Evolutionary conservation across 441 rosid species (phyloP).

Genomic region (Aquilaria agallochum): DNA sequence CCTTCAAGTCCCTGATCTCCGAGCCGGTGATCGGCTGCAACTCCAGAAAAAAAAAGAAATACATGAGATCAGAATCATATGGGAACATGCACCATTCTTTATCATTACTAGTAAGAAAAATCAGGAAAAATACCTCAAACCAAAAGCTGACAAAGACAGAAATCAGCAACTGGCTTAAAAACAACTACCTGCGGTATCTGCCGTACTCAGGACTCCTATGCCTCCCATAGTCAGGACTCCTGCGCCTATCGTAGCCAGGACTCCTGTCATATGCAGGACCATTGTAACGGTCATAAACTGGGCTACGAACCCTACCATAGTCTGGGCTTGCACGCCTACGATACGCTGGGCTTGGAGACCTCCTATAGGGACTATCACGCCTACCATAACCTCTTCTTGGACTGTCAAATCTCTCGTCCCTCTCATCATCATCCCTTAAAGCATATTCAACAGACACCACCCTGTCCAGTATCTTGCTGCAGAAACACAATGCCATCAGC

Average conservation of each 20-base stretch:
- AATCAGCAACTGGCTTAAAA: neutral
- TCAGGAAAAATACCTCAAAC: neutral
- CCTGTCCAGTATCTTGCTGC: conserved; percentile 75
- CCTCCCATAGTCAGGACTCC: conserved; percentile 41
- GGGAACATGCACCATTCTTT: too few species aligned
- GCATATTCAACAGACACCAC: conserved; percentile 94
- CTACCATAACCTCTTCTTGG: conserved; percentile 46
- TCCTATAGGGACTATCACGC: conserved; percentile 37
- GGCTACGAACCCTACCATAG: conserved; percentile 61
- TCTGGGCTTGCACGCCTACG: conserved; percentile 68
- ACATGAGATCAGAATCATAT: neutral
- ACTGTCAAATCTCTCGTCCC: conserved; percentile 50
- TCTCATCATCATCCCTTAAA: conserved; percentile 72
- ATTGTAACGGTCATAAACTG: conserved; percentile 44
- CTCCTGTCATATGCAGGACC: conserved; percentile 36
- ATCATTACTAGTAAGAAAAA: too few species aligned
- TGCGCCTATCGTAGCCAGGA: conserved; percentile 26
- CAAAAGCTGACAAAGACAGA: neutral
- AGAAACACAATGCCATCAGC: neutral
- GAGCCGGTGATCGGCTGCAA: conserved; percentile 56
- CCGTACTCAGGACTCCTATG: conserved; percentile 48
- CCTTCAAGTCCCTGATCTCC: conserved; percentile 46
- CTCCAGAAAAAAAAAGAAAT: neutral
- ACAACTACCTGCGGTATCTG: conserved; percentile 58
- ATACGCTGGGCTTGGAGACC: conserved; percentile 59